Conservation (phyloP, 129 eudicot species). For the Flaveria sonorensis region DNA sequence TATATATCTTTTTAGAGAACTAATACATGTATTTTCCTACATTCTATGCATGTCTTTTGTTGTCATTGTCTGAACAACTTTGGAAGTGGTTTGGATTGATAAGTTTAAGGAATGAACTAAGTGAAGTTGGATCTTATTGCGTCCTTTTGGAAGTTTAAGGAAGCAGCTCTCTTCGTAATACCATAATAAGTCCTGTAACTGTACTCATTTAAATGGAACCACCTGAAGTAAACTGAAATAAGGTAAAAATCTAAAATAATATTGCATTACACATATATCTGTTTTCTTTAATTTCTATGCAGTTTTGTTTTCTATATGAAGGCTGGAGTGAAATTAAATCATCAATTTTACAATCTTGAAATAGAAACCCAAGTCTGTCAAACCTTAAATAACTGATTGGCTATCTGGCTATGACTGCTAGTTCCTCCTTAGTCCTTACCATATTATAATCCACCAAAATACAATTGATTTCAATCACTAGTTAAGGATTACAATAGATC, state of each 20-base stretch:
- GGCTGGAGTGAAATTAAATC: background rate
- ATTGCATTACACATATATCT: background rate
- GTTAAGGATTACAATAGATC: background rate
- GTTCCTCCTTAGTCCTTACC: constrained; percentile 6
- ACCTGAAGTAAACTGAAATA: background rate
- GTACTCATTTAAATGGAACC: background rate
- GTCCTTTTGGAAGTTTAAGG: constrained; percentile 1
- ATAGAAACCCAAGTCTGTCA: background rate
- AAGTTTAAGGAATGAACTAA: background rate
- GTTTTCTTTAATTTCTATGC: no score
- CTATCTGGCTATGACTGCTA: background rate
- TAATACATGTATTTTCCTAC: background rate
- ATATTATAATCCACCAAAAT: background rate
- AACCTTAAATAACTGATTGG: background rate
- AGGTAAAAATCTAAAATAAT: background rate
- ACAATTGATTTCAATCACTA: background rate
- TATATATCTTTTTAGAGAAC: background rate
- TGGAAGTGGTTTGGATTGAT: background rate
- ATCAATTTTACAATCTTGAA: background rate
- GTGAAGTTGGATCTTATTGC: background rate
- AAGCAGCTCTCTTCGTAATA: background rate
- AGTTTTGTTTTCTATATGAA: no score
- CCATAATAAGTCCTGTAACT: background rate
- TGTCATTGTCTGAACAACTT: background rate
- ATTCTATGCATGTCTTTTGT: background rate